Conservation (phyloP, 108 stramenopile species). For the Nitzschia sp. region DNA sequence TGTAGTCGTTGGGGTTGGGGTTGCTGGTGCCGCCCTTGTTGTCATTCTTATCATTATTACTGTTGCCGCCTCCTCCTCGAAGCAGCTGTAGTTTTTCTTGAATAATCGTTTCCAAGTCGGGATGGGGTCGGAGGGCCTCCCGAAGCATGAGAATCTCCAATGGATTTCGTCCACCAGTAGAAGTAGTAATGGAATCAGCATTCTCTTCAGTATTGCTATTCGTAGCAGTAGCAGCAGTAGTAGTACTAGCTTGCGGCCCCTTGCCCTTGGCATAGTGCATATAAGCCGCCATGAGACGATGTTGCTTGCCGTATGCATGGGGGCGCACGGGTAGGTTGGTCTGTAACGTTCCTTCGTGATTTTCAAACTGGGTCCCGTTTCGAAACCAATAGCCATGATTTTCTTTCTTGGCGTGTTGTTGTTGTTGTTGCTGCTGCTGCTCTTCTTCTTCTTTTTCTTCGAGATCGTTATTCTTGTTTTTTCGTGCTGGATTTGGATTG, state of each 20-base stretch:
- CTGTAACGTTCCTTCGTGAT: background rate
- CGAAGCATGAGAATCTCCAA: slow-evolving; percentile 30
- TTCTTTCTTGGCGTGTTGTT: too few species aligned
- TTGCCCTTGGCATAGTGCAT: slow-evolving; percentile 15
- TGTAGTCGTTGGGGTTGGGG: slow-evolving; percentile 10
- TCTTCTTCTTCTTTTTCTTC: too few species aligned
- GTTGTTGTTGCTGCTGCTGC: too few species aligned
- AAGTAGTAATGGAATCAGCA: background rate
- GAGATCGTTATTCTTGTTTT: too few species aligned
- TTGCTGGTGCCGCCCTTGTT: background rate
- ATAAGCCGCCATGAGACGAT: slow-evolving; percentile 3
- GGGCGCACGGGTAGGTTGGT: slow-evolving; percentile 2
- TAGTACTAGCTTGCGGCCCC: background rate
- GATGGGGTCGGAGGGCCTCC: slow-evolving; percentile 36
- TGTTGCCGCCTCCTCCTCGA: background rate
- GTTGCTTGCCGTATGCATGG: slow-evolving; percentile 3
- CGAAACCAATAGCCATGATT: too few species aligned
- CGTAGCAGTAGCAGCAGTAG: too few species aligned
- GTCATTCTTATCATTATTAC: too few species aligned
- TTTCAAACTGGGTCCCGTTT: background rate
- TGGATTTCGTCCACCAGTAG: background rate
- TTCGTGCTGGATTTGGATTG: background rate
- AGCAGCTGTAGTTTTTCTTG: background rate
- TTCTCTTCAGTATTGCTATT: background rate
- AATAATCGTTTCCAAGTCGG: slow-evolving; percentile 2